These are phyloP conservation scores for Globisporangium abappressorium DNA, from an alignment of 352 stramenopile genomes.

Conservation along the genomic window DNA sequence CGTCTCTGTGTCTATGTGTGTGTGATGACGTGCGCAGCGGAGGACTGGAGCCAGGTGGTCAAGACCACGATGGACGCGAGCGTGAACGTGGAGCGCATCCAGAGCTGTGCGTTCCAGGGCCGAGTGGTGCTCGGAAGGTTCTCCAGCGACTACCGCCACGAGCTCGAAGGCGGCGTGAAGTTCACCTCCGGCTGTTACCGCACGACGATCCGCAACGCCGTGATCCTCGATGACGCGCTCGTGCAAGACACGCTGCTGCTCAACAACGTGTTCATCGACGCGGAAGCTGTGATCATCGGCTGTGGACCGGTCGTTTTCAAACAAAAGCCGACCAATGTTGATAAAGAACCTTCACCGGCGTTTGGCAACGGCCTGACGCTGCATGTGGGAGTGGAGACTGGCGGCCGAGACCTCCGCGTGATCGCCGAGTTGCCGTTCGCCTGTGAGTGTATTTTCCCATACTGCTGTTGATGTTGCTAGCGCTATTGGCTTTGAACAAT, in stretches of 20 bases:
- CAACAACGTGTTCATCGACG: conserved; percentile 42
- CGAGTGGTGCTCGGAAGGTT: conserved; percentile 62
- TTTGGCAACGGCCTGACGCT: conserved; percentile 63
- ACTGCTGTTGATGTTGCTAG: background rate
- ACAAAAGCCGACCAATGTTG: background rate
- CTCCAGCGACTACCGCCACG: conserved; percentile 23
- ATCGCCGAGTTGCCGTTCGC: conserved; percentile 73
- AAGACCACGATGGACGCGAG: conserved; percentile 29
- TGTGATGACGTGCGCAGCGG: conserved; percentile 26
- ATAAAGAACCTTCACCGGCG: background rate
- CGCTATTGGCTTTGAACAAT: too few species aligned
- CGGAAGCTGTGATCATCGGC: conserved; percentile 47
- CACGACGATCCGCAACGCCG: conserved; percentile 50
- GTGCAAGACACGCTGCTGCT: conserved; percentile 70
- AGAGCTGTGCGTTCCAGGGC: conserved; percentile 68
- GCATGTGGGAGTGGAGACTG: conserved; percentile 81
- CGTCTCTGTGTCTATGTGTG: background rate
- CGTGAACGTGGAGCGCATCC: conserved; percentile 41
- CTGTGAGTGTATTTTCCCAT: conserved; percentile 19
- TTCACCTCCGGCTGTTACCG: conserved; percentile 68
- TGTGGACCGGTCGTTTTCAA: conserved; percentile 59
- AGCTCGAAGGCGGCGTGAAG: conserved; percentile 47
- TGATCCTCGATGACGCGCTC: conserved; percentile 74
- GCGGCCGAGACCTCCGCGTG: conserved; percentile 64
- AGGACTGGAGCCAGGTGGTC: conserved; percentile 56